phyloP scores from a whole-genome alignment of 2,329 filamentous ascomycete genomes.

The Achaetomium macrosporum region DNA sequence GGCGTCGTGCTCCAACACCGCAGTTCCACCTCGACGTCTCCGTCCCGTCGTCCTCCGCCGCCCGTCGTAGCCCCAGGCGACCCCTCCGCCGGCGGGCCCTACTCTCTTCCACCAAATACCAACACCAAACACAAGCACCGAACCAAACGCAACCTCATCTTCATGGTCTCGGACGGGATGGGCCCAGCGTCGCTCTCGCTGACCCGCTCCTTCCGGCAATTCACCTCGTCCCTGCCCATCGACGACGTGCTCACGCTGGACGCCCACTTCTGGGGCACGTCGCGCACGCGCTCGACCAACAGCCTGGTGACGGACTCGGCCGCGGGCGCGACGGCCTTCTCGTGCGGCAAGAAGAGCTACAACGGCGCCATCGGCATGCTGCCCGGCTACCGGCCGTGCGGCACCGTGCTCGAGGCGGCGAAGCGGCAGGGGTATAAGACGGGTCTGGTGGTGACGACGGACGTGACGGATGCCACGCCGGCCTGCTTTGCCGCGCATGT shows the following conservation, averaged over 20 bases:
- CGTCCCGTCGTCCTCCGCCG: conserved; percentile 31
- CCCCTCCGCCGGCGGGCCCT: conserved; percentile 29
- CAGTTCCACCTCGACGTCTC: conserved; percentile 44
- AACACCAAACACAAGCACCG: conserved; percentile 15
- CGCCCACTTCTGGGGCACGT: conserved; percentile 83
- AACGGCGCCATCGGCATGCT: conserved; percentile 92
- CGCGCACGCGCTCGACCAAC: conserved; percentile 75
- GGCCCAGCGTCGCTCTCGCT: conserved; percentile 84
- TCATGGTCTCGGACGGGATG: conserved; percentile 99
- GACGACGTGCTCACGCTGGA: conserved; percentile 76
- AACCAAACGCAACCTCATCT: conserved; percentile 73
- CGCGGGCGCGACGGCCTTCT: conserved; percentile 95
- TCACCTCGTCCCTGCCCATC: conserved; percentile 63
- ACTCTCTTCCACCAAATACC: conserved; percentile 11
- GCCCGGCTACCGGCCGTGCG: conserved; percentile 79
- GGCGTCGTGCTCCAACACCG: conserved; percentile 74
- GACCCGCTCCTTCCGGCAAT: conserved; percentile 81
- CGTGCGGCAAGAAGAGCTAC: conserved; percentile 88
- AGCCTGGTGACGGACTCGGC: conserved; percentile 92
- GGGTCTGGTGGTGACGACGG: conserved; percentile 88
- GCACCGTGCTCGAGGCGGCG: conserved; percentile 87
- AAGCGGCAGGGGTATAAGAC: conserved; percentile 89
- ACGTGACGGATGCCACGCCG: conserved; percentile 92
- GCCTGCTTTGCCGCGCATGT: conserved; percentile 93
- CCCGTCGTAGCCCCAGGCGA: conserved; percentile 26